A percentile compares a stretch with the other conserved stretches of the same genome.
Conservation (phyloP, 2,329 filamentous ascomycete genomes). For the Colletotrichum navitas region DNA sequence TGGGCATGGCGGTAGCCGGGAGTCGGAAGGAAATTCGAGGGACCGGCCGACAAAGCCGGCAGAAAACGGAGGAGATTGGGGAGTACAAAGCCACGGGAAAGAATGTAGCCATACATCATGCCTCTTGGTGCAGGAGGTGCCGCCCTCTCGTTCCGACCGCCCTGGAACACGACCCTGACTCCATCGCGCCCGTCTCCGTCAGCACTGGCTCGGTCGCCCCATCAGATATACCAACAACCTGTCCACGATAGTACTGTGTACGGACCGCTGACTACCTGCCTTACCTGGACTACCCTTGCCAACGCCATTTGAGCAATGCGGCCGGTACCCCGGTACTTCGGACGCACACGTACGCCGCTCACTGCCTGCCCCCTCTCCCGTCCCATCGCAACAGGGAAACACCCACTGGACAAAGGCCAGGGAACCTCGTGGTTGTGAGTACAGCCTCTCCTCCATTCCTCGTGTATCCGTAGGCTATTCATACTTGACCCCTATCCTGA, state of each 20-base stretch:
- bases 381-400: constrained; percentile 35
- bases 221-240: constrained; percentile 28
- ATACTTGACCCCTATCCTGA: constrained; percentile 21
- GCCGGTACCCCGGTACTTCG: constrained; percentile 16
- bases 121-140: not conserved
- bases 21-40: not conserved
- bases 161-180: constrained; percentile 29
- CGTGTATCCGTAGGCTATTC: not conserved
- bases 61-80: not conserved
- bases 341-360: constrained; percentile 30
- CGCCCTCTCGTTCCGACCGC: constrained; percentile 26
- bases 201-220: constrained; percentile 32
- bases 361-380: constrained; percentile 12
- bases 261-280: not conserved
- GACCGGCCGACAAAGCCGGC: not conserved
- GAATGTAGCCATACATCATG: not conserved
- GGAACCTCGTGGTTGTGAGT: constrained; percentile 18
- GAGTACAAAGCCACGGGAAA: not conserved
- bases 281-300: not conserved
- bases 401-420: constrained; percentile 38
- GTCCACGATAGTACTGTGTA: not conserved
- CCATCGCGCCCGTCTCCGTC: constrained; percentile 28
- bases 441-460: constrained; percentile 9
- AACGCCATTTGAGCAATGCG: not conserved
- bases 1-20: not conserved